Percentiles rank a stretch among this genome's conserved stretches.
phyloP scores from a whole-genome alignment of 2,329 filamentous ascomycete species.

The Sporothrix luriei region DNA sequence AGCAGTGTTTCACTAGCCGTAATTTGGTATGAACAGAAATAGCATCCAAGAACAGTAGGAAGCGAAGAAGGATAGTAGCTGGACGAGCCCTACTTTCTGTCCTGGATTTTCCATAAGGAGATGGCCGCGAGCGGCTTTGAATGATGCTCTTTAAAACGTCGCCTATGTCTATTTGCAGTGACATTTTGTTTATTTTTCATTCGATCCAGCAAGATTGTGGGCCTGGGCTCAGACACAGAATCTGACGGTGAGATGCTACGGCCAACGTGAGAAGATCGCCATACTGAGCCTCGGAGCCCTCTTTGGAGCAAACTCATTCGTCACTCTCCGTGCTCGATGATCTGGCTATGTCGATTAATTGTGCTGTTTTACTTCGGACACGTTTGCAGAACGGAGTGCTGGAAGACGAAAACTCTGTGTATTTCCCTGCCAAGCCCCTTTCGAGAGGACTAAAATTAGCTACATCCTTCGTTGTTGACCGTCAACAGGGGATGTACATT shows the following conservation, averaged over 20 bases:
- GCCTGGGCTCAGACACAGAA: not conserved
- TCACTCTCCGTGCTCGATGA: not conserved
- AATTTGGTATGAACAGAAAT: not conserved
- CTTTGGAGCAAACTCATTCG: not conserved
- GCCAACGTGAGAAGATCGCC: conserved; percentile 15
- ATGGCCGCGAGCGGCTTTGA: not conserved
- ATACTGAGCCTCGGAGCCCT: not conserved
- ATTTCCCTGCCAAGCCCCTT: not conserved
- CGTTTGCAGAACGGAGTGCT: not conserved
- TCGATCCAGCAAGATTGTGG: not conserved
- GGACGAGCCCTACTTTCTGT: not conserved
- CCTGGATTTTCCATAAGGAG: not conserved
- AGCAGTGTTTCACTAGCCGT: not conserved
- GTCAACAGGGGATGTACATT: not conserved
- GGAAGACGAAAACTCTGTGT: not conserved
- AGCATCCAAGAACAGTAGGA: not conserved
- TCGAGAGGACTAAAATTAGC: conserved; percentile 9
- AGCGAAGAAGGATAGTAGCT: not conserved
- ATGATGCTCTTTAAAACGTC: not conserved
- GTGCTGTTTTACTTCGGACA: not conserved
- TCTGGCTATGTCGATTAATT: not conserved
- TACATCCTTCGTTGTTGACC: not conserved
- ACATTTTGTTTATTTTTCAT: not conserved
- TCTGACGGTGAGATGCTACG: conserved; percentile 16
- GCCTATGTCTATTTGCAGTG: not conserved